Conservation (phyloP, 495 filamentous ascomycete genomes). For the Xylaria flabelliformis region DNA sequence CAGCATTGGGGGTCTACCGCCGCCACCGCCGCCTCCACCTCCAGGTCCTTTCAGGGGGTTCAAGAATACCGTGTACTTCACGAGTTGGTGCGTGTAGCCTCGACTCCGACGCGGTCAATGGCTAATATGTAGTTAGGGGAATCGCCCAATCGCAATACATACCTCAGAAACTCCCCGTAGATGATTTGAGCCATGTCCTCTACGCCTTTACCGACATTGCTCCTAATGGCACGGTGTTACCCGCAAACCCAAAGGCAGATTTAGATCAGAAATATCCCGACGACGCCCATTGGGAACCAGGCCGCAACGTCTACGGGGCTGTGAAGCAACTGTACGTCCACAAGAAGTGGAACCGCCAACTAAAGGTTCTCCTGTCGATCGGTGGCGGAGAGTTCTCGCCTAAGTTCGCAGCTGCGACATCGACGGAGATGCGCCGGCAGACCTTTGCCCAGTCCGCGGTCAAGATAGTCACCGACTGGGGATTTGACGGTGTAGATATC, state of each 20-base stretch:
- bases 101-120: background rate
- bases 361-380: constrained; percentile 84
- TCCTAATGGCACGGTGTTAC: constrained; percentile 80
- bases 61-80: constrained; percentile 55
- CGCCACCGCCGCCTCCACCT: constrained; percentile 27
- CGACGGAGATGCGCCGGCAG: constrained; percentile 59
- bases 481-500: constrained; percentile 64
- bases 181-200: constrained; percentile 81
- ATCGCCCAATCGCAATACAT: constrained; percentile 80
- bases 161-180: constrained; percentile 77
- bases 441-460: constrained; percentile 71
- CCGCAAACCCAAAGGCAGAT: constrained; percentile 64
- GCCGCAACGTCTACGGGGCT: constrained; percentile 76
- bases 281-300: constrained; percentile 66
- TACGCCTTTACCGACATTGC: constrained; percentile 88
- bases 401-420: constrained; percentile 74
- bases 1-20: constrained; percentile 26
- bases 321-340: constrained; percentile 82
- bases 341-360: constrained; percentile 77
- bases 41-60: constrained; percentile 37
- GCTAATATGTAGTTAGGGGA: constrained; percentile 54
- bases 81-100: constrained; percentile 49
- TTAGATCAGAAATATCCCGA: constrained; percentile 74
- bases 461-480: constrained; percentile 68
- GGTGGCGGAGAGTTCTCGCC: constrained; percentile 89